Base-by-base conservation (phyloP, 306 rosid genomes). In the Prunus mira region DNA sequence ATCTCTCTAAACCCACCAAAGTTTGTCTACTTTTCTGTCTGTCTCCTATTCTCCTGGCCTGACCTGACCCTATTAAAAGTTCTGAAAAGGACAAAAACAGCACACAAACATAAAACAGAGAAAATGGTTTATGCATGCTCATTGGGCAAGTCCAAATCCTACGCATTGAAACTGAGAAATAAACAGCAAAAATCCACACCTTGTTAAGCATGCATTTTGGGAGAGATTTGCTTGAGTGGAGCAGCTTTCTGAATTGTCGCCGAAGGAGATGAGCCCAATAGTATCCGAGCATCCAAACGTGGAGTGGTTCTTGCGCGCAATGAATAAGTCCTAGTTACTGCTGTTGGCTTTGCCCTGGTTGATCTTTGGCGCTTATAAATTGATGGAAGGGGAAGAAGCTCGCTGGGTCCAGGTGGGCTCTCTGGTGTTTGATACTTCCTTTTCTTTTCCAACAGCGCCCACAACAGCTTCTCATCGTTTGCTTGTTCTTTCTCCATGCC, bases 191-290 rank as follows among this genome's bases (percentile, higher is more conserved):
- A 38, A 72, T 38, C 34, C 22, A n/a, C 12, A 55, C 66, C 32
- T 20, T 71, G 43, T 38, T 20, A 32, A 22, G 50, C 9, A 12
- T n/a, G 49, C 50, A 3, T 52, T 47, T 28, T 34, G 6, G 18
- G 47, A 19, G 18, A 28, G 17, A 18, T 32, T 28, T 50, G 15
- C 27, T n/a, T 19, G 49, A 32, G 12, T 8, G 19, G 15, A 18
- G 56, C 49, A 30, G 49, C 63, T 71, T n/a, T 43, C 18, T 34
- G 30, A 32, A n/a, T 30, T n/a, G 64, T 71, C 13, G 41, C 65
- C 5, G 76, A 72, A n/a, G 76, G 76, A 12, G 76, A 72, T 14
- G 54, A 55, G 34, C 76, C 76, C 15, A 72, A 72, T 3, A 17
- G 66, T 6, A 72, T 56, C 38, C 52, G 52, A 55, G 66, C 66